A percentile compares a stretch with the other conserved stretches of the same genome.
Evolutionary conservation across 495 filamentous ascomycete species (phyloP).

Genomic region (Saxophila tyrrhenica): DNA sequence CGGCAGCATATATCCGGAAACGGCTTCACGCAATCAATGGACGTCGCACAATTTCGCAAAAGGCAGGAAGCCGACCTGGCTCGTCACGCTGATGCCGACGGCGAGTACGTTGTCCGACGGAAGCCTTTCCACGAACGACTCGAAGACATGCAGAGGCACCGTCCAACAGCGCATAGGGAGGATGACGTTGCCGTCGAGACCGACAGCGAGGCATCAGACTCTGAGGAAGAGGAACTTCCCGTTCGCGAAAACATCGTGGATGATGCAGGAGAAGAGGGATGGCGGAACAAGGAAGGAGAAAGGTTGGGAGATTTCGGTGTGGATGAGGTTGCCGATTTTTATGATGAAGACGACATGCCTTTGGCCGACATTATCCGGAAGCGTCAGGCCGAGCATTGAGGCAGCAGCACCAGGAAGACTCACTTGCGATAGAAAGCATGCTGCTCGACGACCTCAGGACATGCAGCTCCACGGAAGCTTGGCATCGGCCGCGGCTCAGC

Average conservation of each 20-base stretch:
- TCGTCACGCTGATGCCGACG: slow-evolving; percentile 25
- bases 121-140: slow-evolving; percentile 40
- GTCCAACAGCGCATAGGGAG: slow-evolving; percentile 18
- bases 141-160: slow-evolving; percentile 11
- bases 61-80: slow-evolving; percentile 45
- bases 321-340: slow-evolving; percentile 69
- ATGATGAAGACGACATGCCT: slow-evolving; percentile 73
- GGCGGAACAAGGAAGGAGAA: slow-evolving; percentile 81
- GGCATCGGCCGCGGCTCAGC: no score
- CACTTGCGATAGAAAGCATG: no score
- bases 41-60: slow-evolving; percentile 44
- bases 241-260: slow-evolving; percentile 19
- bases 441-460: no score
- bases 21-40: slow-evolving; percentile 27
- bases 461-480: no score
- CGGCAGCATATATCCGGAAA: slow-evolving; percentile 25
- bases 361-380: slow-evolving; percentile 49
- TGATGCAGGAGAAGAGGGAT: slow-evolving; percentile 45
- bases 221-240: slow-evolving; percentile 32
- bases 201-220: slow-evolving; percentile 30
- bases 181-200: slow-evolving; percentile 34
- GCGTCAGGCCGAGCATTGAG: slow-evolving; percentile 1
- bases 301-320: slow-evolving; percentile 80
- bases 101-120: slow-evolving; percentile 32
- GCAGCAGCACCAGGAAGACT: no score